These are phyloP conservation scores for Leucaena leucocephala DNA, from an alignment of 306 rosid species.

Conservation along the genomic window DNA sequence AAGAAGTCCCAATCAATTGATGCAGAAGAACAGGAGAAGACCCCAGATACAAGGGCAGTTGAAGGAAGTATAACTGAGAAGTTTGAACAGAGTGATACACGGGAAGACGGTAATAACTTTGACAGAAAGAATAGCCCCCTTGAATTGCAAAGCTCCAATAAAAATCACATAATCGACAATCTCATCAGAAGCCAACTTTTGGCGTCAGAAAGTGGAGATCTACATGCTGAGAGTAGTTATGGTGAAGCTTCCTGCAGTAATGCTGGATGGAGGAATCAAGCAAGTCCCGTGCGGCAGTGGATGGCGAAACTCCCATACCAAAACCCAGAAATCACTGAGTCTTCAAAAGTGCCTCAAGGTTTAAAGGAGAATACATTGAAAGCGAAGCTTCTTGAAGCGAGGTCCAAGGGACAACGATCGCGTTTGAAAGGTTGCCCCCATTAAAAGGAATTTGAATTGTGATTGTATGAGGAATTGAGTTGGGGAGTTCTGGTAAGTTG, in stretches of 20 bases:
- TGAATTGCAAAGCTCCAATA: conserved; percentile 51
- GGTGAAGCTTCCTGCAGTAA: conserved; percentile 91
- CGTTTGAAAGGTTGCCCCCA: conserved; percentile 63
- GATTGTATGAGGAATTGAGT: neutral
- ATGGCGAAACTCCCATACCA: conserved; percentile 55
- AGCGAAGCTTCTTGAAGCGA: conserved; percentile 95
- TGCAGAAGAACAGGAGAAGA: conserved; percentile 51
- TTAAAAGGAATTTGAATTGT: conserved; percentile 30
- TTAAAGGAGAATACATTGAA: conserved; percentile 74
- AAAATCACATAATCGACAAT: conserved; percentile 55
- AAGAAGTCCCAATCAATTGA: conserved; percentile 56
- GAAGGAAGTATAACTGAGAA: conserved; percentile 52
- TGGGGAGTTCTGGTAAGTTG: conserved; percentile 12
- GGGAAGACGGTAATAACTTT: conserved; percentile 41
- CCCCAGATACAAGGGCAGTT: conserved; percentile 41
- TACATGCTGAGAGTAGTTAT: conserved; percentile 50
- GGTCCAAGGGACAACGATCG: conserved; percentile 77
- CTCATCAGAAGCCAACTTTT: conserved; percentile 63
- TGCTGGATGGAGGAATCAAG: conserved; percentile 93
- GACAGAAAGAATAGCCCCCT: conserved; percentile 49
- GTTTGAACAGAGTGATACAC: conserved; percentile 44
- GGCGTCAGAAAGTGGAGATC: conserved; percentile 60
- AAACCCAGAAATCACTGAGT: conserved; percentile 52
- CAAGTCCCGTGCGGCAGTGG: conserved; percentile 89
- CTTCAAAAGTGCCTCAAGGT: conserved; percentile 59